phyloP scores from a whole-genome alignment of 169 alveolate genomes.

The Eimeria necatrix region DNA sequence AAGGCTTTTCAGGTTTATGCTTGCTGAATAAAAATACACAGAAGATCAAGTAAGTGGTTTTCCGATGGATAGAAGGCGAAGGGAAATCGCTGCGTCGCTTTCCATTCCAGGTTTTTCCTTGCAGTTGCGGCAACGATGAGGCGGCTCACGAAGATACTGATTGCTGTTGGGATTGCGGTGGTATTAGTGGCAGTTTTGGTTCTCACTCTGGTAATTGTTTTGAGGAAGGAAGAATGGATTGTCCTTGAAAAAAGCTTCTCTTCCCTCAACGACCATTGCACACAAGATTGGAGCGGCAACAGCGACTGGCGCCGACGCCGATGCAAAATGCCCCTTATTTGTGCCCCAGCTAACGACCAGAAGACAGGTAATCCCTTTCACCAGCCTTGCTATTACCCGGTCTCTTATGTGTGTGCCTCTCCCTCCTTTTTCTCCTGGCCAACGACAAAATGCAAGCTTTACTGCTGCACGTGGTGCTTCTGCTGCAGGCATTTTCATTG shows the following conservation, averaged over 20 bases:
- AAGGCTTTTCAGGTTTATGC: background rate
- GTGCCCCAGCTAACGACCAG: slow-evolving; percentile 10
- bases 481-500: background rate
- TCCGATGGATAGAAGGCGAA: background rate
- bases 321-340: slow-evolving; percentile 38
- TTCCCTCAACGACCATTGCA: background rate
- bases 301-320: slow-evolving; percentile 37
- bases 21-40: background rate
- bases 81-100: background rate
- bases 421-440: background rate
- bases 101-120: background rate
- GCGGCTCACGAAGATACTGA: slow-evolving; percentile 4
- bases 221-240: slow-evolving; percentile 42
- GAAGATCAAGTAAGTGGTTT: background rate
- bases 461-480: background rate
- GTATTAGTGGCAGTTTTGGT: background rate
- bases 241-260: slow-evolving; percentile 28
- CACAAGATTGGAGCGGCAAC: slow-evolving; percentile 34
- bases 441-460: background rate
- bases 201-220: slow-evolving; percentile 1
- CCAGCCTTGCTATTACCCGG: no score
- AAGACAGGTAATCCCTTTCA: background rate
- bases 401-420: no score
- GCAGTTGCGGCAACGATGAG: background rate
- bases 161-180: slow-evolving; percentile 41